Base-by-base conservation (phyloP, 352 stramenopile genomes). In the Pythium vanterpoolii region DNA sequence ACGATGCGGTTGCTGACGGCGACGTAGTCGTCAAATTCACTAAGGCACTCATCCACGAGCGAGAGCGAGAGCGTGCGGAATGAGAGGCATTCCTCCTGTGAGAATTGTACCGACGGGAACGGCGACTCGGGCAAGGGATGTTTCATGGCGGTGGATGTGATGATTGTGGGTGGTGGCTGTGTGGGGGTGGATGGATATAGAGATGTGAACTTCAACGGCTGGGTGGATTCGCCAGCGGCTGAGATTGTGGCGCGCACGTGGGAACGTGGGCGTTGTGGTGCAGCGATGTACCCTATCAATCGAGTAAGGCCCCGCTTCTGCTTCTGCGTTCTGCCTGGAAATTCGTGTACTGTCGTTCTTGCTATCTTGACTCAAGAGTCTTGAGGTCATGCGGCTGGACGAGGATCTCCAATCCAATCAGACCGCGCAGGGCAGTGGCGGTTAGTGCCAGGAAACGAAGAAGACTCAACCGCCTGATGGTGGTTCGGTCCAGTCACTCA, bases 71-170 rank as follows among this genome's bases (percentile, higher is more conserved):
- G 43, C 4, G 18, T 49, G 10, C 45, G 42, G 23, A 60, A 60
- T 33, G 45, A 43, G 39, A 54, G 16, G 24, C 38, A 59, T 34
- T 58, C 40, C 28, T 51, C 28, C 14, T 52, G 38, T 13, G 47
- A 34, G 57, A 65, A 51, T 10, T 42, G 27, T 14, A 56, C 38
- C 13, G n/a, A 8, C 21, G 36, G 46, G 23, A 64, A 57, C 21
- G 56, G 56, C 26, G 36, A 57, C 38, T 64, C 56, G 45, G 45
- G 56, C 44, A 62, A 23, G 34, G 56, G 56, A 36, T 50, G 36
- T 21, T 62, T 62, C 56, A 62, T 62, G n/a, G n/a, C n/a, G n/a
- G n/a, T n/a, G n/a, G n/a, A n/a, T n/a, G n/a, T n/a, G n/a, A n/a
- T n/a, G n/a, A n/a, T n/a, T n/a, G n/a, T n/a, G n/a, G n/a, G n/a